These are phyloP conservation scores for Eutrema salsugineum DNA, from an alignment of 441 rosid genomes.

Conservation along the genomic window DNA sequence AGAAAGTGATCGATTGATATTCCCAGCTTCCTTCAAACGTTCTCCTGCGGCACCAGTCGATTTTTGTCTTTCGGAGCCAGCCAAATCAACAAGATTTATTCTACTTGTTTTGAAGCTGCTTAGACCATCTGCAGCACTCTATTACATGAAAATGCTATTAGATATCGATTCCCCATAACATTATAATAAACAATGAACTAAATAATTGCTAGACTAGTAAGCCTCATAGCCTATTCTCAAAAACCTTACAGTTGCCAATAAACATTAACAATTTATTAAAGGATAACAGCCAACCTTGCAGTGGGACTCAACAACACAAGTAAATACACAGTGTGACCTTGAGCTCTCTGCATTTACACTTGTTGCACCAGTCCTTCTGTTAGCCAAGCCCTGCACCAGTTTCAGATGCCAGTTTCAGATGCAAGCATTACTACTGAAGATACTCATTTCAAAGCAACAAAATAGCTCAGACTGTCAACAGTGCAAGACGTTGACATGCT, in stretches of 20 bases:
- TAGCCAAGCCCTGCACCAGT: conserved; percentile 82
- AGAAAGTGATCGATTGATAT: conserved; percentile 96
- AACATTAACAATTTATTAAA: background rate
- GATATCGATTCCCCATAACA: background rate
- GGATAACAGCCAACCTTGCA: conserved; percentile 70
- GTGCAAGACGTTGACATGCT: conserved; percentile 2
- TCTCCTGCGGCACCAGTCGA: conserved; percentile 98
- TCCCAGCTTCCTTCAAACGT: conserved; percentile 97
- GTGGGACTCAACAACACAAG: conserved; percentile 92
- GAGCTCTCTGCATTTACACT: conserved; percentile 99
- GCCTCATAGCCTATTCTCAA: background rate
- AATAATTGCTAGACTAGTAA: conserved; percentile 5
- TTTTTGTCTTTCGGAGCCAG: conserved; percentile 99
- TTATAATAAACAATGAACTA: background rate
- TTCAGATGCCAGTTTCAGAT: background rate
- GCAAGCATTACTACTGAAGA: conserved; percentile 6
- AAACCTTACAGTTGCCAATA: background rate
- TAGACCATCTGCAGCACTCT: conserved; percentile 85
- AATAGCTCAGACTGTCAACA: background rate
- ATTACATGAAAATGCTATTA: conserved; percentile 7
- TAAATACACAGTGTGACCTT: conserved; percentile 97
- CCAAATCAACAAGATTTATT: conserved; percentile 97
- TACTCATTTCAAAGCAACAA: background rate
- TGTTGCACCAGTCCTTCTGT: conserved; percentile 95
- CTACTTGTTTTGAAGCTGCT: conserved; percentile 95